These are phyloP conservation scores for Pseudocercospora ulei DNA, from an alignment of 2,329 filamentous ascomycete species.

Conservation along the genomic window DNA sequence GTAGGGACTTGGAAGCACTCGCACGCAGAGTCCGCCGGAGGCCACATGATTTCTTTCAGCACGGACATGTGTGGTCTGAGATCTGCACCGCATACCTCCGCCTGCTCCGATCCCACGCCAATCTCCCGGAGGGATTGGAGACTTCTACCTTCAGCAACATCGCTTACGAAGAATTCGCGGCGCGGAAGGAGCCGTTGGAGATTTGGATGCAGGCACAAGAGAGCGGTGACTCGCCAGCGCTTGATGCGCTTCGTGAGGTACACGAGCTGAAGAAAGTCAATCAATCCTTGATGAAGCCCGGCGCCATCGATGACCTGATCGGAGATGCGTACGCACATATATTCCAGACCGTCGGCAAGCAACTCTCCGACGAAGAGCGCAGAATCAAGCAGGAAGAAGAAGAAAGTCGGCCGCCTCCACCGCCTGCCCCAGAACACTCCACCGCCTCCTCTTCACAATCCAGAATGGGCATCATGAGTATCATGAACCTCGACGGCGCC, in stretches of 20 bases:
- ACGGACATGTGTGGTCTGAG: conserved; percentile 54
- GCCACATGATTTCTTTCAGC: conserved; percentile 61
- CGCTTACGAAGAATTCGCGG: conserved; percentile 55
- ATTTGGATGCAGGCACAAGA: conserved; percentile 47
- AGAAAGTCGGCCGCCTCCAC: conserved; percentile 18
- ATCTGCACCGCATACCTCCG: conserved; percentile 51
- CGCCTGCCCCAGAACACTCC: conserved; percentile 15
- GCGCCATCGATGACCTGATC: conserved; percentile 83
- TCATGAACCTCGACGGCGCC: conserved; percentile 33
- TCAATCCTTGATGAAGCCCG: conserved; percentile 72
- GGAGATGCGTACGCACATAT: conserved; percentile 77
- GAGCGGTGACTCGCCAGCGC: conserved; percentile 40
- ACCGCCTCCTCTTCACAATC: conserved; percentile 24
- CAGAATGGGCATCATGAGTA: conserved; percentile 31
- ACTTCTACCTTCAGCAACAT: conserved; percentile 56
- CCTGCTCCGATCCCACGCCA: conserved; percentile 48
- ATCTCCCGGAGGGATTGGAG: conserved; percentile 53
- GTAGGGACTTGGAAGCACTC: conserved; percentile 64
- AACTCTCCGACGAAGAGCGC: conserved; percentile 43
- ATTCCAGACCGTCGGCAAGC: conserved; percentile 57
- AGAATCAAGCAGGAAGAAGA: conserved; percentile 27
- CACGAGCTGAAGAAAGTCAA: conserved; percentile 71
- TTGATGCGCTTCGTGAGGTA: conserved; percentile 57
- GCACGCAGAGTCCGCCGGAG: conserved; percentile 72
- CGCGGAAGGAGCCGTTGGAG: conserved; percentile 51